Evolutionary conservation across 1,139 yeast species (phyloP), one percentile per base, ranked within the genome.

Genomic region (Scheffersomyces parashehatae): DNA sequence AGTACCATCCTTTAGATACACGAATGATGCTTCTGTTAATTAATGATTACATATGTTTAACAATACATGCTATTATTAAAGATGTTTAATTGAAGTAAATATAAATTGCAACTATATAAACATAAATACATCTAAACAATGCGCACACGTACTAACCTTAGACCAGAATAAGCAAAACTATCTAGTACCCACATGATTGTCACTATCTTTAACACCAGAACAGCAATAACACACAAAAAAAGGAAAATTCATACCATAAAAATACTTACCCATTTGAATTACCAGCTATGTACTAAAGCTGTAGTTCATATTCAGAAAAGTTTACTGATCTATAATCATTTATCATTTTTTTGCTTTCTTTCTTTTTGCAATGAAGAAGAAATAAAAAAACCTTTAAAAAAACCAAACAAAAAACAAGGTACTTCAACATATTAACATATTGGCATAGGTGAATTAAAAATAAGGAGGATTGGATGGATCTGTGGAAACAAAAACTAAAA

Each of bases 81-180:
- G 26, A 20, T 8, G 6, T 13, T 36, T 20, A n/a, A 8, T n/a
- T 13, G 16, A 36, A 36, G 16, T 36, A n/a, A 28, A 7, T 26
- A 35, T 20, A 20, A 20, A 20, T 20, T 20, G 6, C 7, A 20
- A 20, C 9, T 11, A n/a, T 30, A n/a, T 32, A 20, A 31, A 9
- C 28, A 20, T 39, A n/a, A 5, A 20, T n/a, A 29, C 29, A 26
- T 29, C 37, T 12, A 20, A 5, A 20, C 26, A 31, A 20, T 36
- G 35, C 44, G 41, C 35, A 29, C 51, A 48, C 51, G 39, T 41
- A 48, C 16, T 35, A 24, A 35, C 36, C 48, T 49, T 46, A 51
- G 54, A 51, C 54, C 54, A 49, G 50, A 33, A 43, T 39, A 47
- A 51, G 52, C 38, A 28, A 36, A 36, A 36, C 24, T 15, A 31